A percentile compares a stretch with the other conserved stretches of the same genome.
These are phyloP conservation scores for Colletotrichum sp. DNA, from an alignment of 2,329 filamentous ascomycete species.

Conservation along the genomic window DNA sequence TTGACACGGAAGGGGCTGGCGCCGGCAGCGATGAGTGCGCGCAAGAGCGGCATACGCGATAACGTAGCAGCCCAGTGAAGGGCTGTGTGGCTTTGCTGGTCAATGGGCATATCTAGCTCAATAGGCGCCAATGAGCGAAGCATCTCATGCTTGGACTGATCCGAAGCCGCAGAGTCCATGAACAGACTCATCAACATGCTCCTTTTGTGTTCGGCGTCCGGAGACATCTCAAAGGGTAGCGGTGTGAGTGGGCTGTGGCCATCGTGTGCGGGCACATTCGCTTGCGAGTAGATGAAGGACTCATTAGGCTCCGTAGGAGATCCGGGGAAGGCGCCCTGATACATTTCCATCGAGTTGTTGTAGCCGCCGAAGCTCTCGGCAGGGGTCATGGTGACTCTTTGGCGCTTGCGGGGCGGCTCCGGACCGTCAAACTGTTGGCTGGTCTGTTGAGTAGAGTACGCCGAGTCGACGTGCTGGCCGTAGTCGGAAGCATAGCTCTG, in stretches of 20 bases:
- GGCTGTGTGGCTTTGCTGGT: constrained; percentile 86
- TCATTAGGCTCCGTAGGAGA: constrained; percentile 83
- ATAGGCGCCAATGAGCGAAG: constrained; percentile 76
- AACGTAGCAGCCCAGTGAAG: constrained; percentile 96
- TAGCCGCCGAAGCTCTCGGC: constrained; percentile 64
- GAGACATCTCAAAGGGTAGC: constrained; percentile 62
- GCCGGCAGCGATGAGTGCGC: constrained; percentile 81
- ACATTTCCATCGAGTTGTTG: constrained; percentile 51
- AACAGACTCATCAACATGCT: constrained; percentile 84
- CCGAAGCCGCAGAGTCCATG: constrained; percentile 72
- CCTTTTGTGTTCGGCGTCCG: constrained; percentile 80
- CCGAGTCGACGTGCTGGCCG: constrained; percentile 74
- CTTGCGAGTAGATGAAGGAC: constrained; percentile 72
- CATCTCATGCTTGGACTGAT: constrained; percentile 77
- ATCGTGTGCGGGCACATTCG: constrained; percentile 40
- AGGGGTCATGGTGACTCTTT: constrained; percentile 61
- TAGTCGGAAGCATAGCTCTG: constrained; percentile 82
- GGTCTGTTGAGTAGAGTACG: constrained; percentile 66
- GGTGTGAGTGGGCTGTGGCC: constrained; percentile 68
- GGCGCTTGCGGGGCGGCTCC: constrained; percentile 87
- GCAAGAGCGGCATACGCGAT: constrained; percentile 81
- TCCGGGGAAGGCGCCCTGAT: constrained; percentile 61
- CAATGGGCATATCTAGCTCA: constrained; percentile 92
- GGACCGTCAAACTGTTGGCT: constrained; percentile 33
- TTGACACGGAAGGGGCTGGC: constrained; percentile 91